Percentiles rank a stretch among this genome's conserved stretches.
These are phyloP conservation scores for Dimargaris cristalligena DNA, from an alignment of 192 early-diverging fungal species.

Conservation along the genomic window DNA sequence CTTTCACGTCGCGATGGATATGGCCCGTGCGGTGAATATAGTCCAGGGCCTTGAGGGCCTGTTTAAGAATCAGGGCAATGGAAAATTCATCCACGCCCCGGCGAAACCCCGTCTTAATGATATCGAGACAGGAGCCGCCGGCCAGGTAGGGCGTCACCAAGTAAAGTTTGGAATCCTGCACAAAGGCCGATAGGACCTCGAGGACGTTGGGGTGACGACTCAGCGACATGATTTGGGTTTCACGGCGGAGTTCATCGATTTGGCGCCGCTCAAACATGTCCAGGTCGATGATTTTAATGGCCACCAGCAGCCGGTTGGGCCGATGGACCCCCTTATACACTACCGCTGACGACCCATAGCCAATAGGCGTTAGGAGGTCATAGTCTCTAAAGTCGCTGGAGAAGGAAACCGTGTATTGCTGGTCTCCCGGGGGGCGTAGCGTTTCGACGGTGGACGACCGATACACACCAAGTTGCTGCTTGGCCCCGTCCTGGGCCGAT, in stretches of 20 bases:
- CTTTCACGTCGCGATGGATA: constrained; percentile 91
- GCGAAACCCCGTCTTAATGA: constrained; percentile 74
- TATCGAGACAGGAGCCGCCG: constrained; percentile 85
- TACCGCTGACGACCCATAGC: no score
- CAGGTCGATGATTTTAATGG: constrained; percentile 95
- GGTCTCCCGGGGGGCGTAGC: no score
- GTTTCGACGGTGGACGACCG: no score
- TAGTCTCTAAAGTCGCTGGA: no score
- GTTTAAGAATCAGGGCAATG: constrained; percentile 82
- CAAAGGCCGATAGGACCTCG: constrained; percentile 75
- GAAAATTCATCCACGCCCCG: constrained; percentile 78
- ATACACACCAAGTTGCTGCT: no score
- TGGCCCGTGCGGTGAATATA: constrained; percentile 85
- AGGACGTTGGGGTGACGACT: constrained; percentile 77
- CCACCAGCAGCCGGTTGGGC: constrained; percentile 52
- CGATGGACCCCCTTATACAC: no score
- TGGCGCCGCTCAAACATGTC: constrained; percentile 95
- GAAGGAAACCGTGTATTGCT: no score
- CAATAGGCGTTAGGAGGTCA: no score
- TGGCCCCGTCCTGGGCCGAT: no score
- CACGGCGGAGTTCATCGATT: constrained; percentile 97
- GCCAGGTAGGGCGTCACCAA: constrained; percentile 97
- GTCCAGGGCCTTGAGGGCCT: constrained; percentile 75
- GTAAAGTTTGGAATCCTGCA: constrained; percentile 82
- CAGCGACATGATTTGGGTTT: constrained; percentile 89